Evolutionary conservation across 345 rosid species (phyloP).

Genomic region (Pugionium dolabratum): DNA sequence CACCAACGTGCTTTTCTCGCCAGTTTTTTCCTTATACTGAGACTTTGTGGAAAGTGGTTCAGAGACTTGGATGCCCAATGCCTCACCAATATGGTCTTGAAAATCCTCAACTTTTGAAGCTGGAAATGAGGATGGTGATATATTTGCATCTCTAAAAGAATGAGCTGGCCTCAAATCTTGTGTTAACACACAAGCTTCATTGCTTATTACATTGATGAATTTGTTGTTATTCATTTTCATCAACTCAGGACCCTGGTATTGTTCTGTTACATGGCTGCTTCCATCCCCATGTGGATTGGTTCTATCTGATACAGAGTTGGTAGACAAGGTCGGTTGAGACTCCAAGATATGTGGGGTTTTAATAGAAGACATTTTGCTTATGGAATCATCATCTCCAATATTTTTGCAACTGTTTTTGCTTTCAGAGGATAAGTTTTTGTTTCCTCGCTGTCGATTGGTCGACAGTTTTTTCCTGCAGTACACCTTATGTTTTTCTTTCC

Average conservation of each 20-base stretch:
- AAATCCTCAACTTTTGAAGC: constrained; percentile 38
- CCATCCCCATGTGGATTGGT: constrained; percentile 24
- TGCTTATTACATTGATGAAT: constrained; percentile 27
- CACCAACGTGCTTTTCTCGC: constrained; percentile 32
- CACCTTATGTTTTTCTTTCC: constrained; percentile 44
- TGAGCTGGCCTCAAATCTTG: constrained; percentile 31
- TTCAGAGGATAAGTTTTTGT: constrained; percentile 50
- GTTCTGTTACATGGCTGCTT: constrained; percentile 35
- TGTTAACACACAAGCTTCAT: constrained; percentile 22
- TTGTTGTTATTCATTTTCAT: constrained; percentile 32
- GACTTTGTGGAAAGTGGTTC: constrained; percentile 39
- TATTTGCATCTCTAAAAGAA: constrained; percentile 34
- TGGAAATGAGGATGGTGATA: constrained; percentile 33
- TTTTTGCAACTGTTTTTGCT: constrained; percentile 47
- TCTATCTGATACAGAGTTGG: constrained; percentile 35
- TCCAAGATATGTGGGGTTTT: constrained; percentile 36
- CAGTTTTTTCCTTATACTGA: constrained; percentile 29
- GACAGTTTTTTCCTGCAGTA: constrained; percentile 55
- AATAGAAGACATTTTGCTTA: constrained; percentile 32
- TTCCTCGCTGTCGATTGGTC: constrained; percentile 28
- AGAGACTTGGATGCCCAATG: constrained; percentile 35
- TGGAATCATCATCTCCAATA: constrained; percentile 27
- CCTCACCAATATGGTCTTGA: constrained; percentile 35
- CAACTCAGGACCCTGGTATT: constrained; percentile 28
- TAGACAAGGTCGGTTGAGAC: constrained; percentile 35